phyloP scores from a whole-genome alignment of 1,284 basidiomycete species.

The Apiotrichum mycotoxinovorans region DNA sequence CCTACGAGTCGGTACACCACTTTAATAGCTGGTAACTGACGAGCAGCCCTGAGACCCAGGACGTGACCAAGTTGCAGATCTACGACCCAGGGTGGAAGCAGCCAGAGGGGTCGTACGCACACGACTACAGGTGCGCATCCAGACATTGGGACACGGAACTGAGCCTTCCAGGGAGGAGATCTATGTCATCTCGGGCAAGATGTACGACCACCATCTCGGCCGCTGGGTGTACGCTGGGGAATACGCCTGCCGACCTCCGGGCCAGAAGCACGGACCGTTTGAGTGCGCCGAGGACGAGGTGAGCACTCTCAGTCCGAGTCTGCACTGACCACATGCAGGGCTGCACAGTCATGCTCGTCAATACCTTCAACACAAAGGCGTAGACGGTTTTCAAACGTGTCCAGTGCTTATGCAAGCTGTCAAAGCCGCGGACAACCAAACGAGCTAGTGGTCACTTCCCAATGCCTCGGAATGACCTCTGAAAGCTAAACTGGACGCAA shows the following conservation, averaged over 20 bases:
- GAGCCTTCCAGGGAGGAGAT: slow-evolving; percentile 14
- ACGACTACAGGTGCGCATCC: slow-evolving; percentile 3
- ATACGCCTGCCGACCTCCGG: slow-evolving; percentile 19
- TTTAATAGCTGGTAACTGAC: background rate
- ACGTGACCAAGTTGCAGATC: slow-evolving; percentile 10
- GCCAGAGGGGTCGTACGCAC: slow-evolving; percentile 1
- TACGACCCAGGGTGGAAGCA: slow-evolving; percentile 11
- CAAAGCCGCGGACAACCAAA: too few relatives aligned
- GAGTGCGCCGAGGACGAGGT: slow-evolving; percentile 6
- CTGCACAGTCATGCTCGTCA: background rate
- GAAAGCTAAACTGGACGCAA: too few relatives aligned
- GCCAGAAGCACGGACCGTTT: slow-evolving; percentile 21
- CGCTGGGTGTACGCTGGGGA: slow-evolving; percentile 18
- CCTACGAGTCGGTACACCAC: slow-evolving; percentile 2
- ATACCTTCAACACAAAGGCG: too few relatives aligned
- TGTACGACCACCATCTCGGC: slow-evolving; percentile 59
- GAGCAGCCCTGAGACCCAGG: slow-evolving; percentile 8
- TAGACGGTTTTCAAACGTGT: too few relatives aligned
- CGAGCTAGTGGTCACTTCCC: too few relatives aligned
- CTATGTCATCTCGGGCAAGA: slow-evolving; percentile 15
- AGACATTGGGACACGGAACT: background rate
- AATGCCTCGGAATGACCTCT: too few relatives aligned
- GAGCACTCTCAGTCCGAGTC: too few relatives aligned
- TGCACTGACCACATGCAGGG: background rate
- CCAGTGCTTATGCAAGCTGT: too few relatives aligned